Percentiles rank a stretch among this genome's conserved stretches.
These are phyloP conservation scores for Sordariomycetes sp. DNA, from an alignment of 2,329 filamentous ascomycete genomes.

Conservation along the genomic window DNA sequence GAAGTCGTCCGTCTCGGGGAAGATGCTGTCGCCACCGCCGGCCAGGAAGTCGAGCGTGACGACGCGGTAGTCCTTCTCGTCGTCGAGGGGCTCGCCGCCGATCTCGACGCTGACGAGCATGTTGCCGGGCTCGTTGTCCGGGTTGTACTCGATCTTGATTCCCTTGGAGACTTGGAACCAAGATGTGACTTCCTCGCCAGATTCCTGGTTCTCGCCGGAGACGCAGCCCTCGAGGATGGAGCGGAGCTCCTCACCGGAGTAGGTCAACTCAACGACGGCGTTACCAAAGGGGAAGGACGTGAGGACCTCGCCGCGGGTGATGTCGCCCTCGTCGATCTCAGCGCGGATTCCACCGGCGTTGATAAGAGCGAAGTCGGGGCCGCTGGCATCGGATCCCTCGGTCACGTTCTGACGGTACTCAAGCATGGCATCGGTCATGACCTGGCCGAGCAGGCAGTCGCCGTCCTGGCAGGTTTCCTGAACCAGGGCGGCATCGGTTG, in stretches of 20 bases:
- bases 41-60: slow-evolving; percentile 57
- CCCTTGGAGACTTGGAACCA: slow-evolving; percentile 52
- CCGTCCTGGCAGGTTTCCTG: slow-evolving; percentile 46
- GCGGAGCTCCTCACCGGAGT: slow-evolving; percentile 45
- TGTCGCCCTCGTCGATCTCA: slow-evolving; percentile 49
- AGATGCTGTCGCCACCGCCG: slow-evolving; percentile 54
- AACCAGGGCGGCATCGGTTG: slow-evolving; percentile 44
- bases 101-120: slow-evolving; percentile 45
- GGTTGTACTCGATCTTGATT: slow-evolving; percentile 50
- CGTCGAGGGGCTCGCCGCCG: slow-evolving; percentile 35
- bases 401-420: slow-evolving; percentile 45
- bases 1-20: slow-evolving; percentile 27
- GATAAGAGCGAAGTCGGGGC: slow-evolving; percentile 48
- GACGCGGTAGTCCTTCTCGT: slow-evolving; percentile 39
- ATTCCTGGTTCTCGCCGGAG: slow-evolving; percentile 43
- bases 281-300: slow-evolving; percentile 60
- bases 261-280: slow-evolving; percentile 47
- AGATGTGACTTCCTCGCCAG: slow-evolving; percentile 40
- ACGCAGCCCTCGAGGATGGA: slow-evolving; percentile 50
- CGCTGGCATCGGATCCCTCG: slow-evolving; percentile 19
- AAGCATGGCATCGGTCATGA: slow-evolving; percentile 51
- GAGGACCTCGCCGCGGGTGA: slow-evolving; percentile 55
- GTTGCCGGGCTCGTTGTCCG: slow-evolving; percentile 34
- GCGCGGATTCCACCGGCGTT: slow-evolving; percentile 58
- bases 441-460: slow-evolving; percentile 50